Percentiles rank a stretch among this genome's conserved stretches.
phyloP scores from a whole-genome alignment of 768 basidiomycete species.

The Mrakia blollopis region DNA sequence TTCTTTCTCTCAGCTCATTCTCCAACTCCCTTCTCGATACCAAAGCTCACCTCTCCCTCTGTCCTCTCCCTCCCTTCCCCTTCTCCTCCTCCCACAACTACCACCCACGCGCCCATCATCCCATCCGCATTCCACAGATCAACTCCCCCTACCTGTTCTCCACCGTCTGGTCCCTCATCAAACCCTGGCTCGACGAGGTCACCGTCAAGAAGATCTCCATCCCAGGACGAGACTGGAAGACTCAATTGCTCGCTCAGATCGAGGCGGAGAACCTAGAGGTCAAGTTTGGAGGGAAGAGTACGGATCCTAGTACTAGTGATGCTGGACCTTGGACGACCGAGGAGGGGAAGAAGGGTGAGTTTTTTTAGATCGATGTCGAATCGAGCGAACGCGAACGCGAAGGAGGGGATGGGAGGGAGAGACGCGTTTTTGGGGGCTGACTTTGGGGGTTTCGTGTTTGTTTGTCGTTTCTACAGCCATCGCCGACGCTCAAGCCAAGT shows the following conservation, averaged over 20 bases:
- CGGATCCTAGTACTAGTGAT: constrained; percentile 77
- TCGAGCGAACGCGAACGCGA: not conserved
- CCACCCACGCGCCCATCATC: too few species aligned
- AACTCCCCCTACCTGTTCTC: constrained; percentile 78
- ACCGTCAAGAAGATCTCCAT: constrained; percentile 94
- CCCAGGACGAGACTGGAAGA: constrained; percentile 68
- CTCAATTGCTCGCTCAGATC: constrained; percentile 74
- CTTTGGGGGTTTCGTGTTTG: not conserved
- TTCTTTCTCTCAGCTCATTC: too few species aligned
- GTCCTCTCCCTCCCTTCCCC: too few species aligned
- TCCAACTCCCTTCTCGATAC: not conserved
- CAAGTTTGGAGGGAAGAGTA: constrained; percentile 78
- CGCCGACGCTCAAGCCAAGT: constrained; percentile 9
- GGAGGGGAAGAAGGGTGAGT: constrained; percentile 21
- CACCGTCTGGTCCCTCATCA: constrained; percentile 80
- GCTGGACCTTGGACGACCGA: constrained; percentile 79
- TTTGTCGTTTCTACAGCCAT: not conserved
- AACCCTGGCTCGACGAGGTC: constrained; percentile 89
- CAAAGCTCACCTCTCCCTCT: not conserved
- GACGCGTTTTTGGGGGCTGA: not conserved
- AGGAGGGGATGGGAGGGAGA: not conserved
- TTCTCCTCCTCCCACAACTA: too few species aligned
- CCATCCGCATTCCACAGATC: too few species aligned
- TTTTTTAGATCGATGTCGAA: not conserved
- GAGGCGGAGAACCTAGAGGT: constrained; percentile 73